A percentile compares a stretch with the other conserved stretches of the same genome.
phyloP scores from a whole-genome alignment of 1,139 yeast genomes.

The Kodamaea arcana region DNA sequence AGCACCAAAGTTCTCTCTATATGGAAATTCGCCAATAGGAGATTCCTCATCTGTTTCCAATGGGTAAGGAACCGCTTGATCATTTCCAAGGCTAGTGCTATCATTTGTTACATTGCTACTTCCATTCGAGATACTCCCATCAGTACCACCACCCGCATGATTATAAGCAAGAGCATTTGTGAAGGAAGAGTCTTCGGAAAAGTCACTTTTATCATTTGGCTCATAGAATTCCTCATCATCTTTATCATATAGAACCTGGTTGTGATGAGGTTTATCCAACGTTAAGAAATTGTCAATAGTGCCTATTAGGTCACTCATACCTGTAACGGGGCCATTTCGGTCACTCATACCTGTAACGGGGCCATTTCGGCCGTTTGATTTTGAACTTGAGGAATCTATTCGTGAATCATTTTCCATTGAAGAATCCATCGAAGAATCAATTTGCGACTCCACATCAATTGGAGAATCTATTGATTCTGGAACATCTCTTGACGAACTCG shows the following conservation, averaged over 20 bases:
- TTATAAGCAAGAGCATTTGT: conserved; percentile 4
- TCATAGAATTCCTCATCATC: background rate
- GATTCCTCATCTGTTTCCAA: conserved; percentile 4
- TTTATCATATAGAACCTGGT: background rate
- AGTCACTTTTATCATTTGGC: conserved; percentile 2
- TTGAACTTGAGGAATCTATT: too few species aligned
- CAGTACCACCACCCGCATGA: conserved; percentile 1
- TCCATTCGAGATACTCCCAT: background rate
- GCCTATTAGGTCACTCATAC: conserved; percentile 17
- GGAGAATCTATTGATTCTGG: too few species aligned
- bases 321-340: background rate
- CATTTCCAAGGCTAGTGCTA: background rate
- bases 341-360: too few species aligned
- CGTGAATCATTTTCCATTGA: too few species aligned
- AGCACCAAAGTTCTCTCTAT: background rate
- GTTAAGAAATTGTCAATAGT: conserved; percentile 14
- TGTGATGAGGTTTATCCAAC: conserved; percentile 4
- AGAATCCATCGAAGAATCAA: too few species aligned
- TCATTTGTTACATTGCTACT: background rate
- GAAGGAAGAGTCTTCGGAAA: conserved; percentile 3
- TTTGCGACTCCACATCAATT: too few species aligned
- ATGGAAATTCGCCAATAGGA: conserved; percentile 5
- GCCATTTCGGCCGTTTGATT: too few species aligned
- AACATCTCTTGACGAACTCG: too few species aligned
- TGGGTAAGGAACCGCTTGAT: conserved; percentile 6